Base-by-base conservation (phyloP, 768 basidiomycete genomes). In the Favolaschia claudopus region DNA sequence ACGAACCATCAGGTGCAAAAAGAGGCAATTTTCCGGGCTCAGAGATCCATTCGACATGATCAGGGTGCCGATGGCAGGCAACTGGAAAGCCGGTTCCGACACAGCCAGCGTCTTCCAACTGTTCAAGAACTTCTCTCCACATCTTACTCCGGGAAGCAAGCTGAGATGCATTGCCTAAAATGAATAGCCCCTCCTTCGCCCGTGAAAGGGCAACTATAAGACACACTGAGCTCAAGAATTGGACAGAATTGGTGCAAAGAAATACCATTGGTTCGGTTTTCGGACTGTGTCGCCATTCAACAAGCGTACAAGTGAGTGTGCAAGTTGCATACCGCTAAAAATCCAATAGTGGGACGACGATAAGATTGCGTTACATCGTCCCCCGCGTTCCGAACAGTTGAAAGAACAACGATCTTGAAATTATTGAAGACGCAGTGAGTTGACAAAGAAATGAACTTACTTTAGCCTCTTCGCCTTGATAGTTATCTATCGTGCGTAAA, bases 401-500 rank as follows among this genome's bases (percentile, higher is more conserved):
- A 91, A 9, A 93, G 76, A 25, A 93, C 89, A 29, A 92, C 83
- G 49, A 92, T 82, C 77, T 88, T 58, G 4, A 10, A 5, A 12
- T n/a, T 39, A 56, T 47, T 38, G 12, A 14, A 66, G 42, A 31
- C 22, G 13, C 17, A 45, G n/a, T 14, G 7, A 14, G 25, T 33
- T 40, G 14, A 27, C 14, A 34, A 4, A 37, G 20, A 29, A 33
- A 55, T n/a, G 13, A n/a, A 42, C 67, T 17, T 62, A 83, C 85
- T 67, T 79, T 83, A 2, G 83, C 87, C 74, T 91, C 89, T 57
- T 89, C 85, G 3, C 90, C 91, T 71, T 93, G 92, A 67, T 85
- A 93, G 46, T 88, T 91, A 60, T 93, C 91, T 2, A 93, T 83
- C 0, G 91, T 92, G 6, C 91, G 82, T 6, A 93, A 75, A 8